Conservation (phyloP, 176 grass and related monocot species). For the Dactylis glomerata region DNA sequence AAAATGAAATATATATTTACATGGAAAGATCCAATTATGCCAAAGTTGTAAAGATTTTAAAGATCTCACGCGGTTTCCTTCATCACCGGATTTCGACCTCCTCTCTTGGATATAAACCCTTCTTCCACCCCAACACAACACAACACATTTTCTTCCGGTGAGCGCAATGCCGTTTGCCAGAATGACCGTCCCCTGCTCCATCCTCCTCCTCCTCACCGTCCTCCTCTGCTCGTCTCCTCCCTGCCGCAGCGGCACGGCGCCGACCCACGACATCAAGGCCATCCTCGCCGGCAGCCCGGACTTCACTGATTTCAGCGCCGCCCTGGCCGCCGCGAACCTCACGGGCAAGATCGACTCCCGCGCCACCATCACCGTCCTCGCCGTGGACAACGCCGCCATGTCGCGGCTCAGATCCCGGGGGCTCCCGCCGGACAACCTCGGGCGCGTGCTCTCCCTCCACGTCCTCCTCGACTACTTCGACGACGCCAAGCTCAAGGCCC, state of each 20-base stretch:
- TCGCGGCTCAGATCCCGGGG: not conserved
- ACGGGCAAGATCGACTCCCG: slow-evolving; percentile 43
- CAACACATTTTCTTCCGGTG: not conserved
- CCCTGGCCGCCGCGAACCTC: slow-evolving; percentile 40
- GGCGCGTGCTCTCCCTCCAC: slow-evolving; percentile 33
- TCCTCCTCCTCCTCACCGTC: slow-evolving; percentile 31
- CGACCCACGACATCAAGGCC: slow-evolving; percentile 43
- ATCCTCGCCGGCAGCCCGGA: slow-evolving; percentile 46
- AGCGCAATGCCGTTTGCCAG: not conserved
- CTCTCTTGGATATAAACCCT: not conserved
- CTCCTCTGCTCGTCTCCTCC: not conserved
- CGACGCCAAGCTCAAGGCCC: slow-evolving; percentile 35
- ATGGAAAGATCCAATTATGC: not conserved
- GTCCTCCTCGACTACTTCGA: slow-evolving; percentile 54
- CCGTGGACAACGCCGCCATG: slow-evolving; percentile 40
- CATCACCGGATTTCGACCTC: not conserved
- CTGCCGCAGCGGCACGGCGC: not conserved
- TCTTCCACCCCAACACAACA: not conserved
- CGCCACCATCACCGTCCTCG: slow-evolving; percentile 49
- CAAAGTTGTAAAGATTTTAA: not conserved
- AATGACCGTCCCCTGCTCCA: not conserved
- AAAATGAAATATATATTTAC: too few relatives aligned
- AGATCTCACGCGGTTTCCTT: not conserved
- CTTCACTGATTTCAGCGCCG: slow-evolving; percentile 47
- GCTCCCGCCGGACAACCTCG: slow-evolving; percentile 1